Base-by-base conservation (phyloP, 1,139 yeast genomes). In the Pichia norvegensis region DNA sequence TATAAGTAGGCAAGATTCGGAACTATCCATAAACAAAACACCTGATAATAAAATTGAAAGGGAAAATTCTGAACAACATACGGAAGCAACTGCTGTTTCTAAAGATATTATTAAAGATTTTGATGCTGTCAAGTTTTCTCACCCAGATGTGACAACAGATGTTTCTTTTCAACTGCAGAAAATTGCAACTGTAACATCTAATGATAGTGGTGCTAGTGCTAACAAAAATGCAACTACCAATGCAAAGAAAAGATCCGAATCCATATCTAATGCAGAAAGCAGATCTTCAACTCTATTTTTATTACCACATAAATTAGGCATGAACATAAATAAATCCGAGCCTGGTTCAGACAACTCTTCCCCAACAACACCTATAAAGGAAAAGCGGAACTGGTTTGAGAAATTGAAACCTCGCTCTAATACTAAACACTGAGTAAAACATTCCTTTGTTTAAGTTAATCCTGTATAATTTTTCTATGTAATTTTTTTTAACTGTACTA, bases 361-460 rank as follows among this genome's bases (percentile, higher is more conserved):
- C 4, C 23, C 36, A 29, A 20, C 42, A 11, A 37, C 44, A 5
- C 35, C 25, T 10, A 40, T 19, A 16, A 40, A 42, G 37, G 52
- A 55, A n/a, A 64, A 59, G 45, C 64, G 58, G 23, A 57, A 57
- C 4, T 67, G 69, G 69, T 62, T 64, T 43, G 63, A 55, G 42
- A 59, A 64, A 46, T 43, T 66, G 41, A 60, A 66, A 49, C 60
- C 67, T 25, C 55, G 67, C 25, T 62, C 67, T 1, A 61, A 68
- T 25, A 51, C 61, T 9, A 55, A 52, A 43, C 43, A 35, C 23
- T 35, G 37, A 35, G 20, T 33, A 33, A 4, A 33, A 16, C 20
- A 33, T 16, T 19, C 37, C 7, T 20, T 35, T n/a, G 17, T 19
- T 57, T 45, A 56, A 16, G 21, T 35, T 21, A 38, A 29, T 33